phyloP scores from a whole-genome alignment of 2,329 filamentous ascomycete genomes.

The Fusarium odoratissimum region DNA sequence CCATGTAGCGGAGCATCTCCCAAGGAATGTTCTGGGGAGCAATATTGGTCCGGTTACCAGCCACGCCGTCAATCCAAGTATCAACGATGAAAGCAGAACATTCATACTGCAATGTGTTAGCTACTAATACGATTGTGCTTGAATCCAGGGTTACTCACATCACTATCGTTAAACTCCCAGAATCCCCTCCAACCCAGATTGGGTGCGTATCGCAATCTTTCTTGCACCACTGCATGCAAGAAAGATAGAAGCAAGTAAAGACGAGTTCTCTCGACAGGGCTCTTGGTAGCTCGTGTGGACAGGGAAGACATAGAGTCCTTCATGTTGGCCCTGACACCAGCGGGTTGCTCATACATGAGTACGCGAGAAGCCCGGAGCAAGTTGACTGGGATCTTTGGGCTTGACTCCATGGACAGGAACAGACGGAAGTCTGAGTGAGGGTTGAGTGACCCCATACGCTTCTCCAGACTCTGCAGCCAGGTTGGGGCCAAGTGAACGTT shows the following conservation, averaged over 20 bases:
- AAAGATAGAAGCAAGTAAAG: slow-evolving; percentile 93
- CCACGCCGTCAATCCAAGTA: slow-evolving; percentile 87
- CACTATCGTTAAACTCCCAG: slow-evolving; percentile 99
- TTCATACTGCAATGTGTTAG: slow-evolving; percentile 75
- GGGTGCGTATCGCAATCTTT: slow-evolving; percentile 92
- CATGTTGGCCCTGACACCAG: slow-evolving; percentile 97
- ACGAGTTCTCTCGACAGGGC: slow-evolving; percentile 89
- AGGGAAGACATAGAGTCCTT: slow-evolving; percentile 93
- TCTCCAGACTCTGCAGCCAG: slow-evolving; percentile 97
- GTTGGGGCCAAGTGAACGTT: slow-evolving; percentile 97
- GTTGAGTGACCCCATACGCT: slow-evolving; percentile 94
- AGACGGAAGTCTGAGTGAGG: slow-evolving; percentile 92
- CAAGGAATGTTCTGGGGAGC: slow-evolving; percentile 94
- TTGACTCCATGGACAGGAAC: slow-evolving; percentile 98
- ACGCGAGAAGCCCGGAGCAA: slow-evolving; percentile 92
- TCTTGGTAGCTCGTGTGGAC: slow-evolving; percentile 78
- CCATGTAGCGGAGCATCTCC: slow-evolving; percentile 91
- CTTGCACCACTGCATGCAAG: slow-evolving; percentile 94
- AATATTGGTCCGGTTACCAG: slow-evolving; percentile 89
- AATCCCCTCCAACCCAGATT: slow-evolving; percentile 97
- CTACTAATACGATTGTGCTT: not conserved
- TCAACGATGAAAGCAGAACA: slow-evolving; percentile 97
- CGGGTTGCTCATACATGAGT: slow-evolving; percentile 97
- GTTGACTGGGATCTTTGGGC: slow-evolving; percentile 96
- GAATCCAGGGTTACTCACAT: slow-evolving; percentile 72